These are phyloP conservation scores for Solanum pennellii DNA, from an alignment of 257 asterid genomes.

Conservation along the genomic window DNA sequence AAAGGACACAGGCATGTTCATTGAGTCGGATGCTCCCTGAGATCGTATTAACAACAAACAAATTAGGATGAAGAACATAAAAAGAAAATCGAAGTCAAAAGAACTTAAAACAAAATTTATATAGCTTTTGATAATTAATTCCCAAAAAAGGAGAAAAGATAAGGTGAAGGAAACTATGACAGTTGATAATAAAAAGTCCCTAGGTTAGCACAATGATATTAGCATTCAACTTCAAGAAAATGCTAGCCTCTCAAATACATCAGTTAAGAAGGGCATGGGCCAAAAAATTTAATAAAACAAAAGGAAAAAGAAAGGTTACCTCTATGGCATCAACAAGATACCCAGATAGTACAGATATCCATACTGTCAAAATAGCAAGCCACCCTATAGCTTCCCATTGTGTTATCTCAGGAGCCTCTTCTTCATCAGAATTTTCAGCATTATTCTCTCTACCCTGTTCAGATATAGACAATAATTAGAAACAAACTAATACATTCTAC, in stretches of 20 bases:
- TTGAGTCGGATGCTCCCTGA: constrained; percentile 86
- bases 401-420: constrained; percentile 69
- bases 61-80: not conserved
- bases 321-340: constrained; percentile 89
- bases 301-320: constrained; percentile 25
- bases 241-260: not conserved
- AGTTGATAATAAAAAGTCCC: too few species aligned
- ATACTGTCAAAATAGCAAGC: constrained; percentile 77
- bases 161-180: too few species aligned
- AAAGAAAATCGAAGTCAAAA: not conserved
- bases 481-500: not conserved
- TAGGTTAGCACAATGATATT: not conserved
- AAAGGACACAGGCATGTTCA: constrained; percentile 83
- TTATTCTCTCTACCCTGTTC: constrained; percentile 42
- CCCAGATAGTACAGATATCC: constrained; percentile 88
- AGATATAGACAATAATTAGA: not conserved
- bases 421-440: constrained; percentile 41
- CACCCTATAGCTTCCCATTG: constrained; percentile 85
- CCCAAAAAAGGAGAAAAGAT: not conserved
- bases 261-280: not conserved
- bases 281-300: not conserved
- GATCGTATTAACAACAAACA: not conserved
- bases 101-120: not conserved
- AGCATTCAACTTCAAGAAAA: not conserved
- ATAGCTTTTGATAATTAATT: not conserved